These are phyloP conservation scores for Dioscorea dumetorum DNA, from an alignment of 106 monocot species.

Conservation along the genomic window DNA sequence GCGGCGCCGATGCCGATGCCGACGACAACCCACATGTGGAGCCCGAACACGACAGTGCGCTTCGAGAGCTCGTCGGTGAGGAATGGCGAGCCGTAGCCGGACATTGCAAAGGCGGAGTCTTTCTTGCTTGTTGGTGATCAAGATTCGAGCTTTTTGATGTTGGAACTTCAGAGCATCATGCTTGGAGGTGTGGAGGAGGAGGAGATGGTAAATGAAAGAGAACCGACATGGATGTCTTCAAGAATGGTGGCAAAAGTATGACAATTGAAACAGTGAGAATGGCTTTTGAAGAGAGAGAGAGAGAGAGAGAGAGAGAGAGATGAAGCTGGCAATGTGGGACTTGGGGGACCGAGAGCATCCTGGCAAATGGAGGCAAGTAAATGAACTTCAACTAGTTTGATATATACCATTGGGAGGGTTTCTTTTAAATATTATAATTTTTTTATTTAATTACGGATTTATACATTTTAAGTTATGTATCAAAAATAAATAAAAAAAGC, in stretches of 20 bases:
- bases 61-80: constrained; percentile 41
- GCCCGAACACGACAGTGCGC: constrained; percentile 45
- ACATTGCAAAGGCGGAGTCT: neutral
- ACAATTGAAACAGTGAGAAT: neutral
- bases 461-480: too few species aligned
- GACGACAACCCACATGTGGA: constrained; percentile 40
- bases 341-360: neutral
- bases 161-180: too few species aligned
- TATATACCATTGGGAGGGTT: too few species aligned
- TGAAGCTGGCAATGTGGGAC: constrained; percentile 5
- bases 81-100: constrained; percentile 17
- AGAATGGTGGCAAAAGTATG: neutral
- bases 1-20: constrained; percentile 42
- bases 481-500: too few species aligned
- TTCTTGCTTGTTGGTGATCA: neutral
- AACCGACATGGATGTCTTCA: too few species aligned
- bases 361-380: too few species aligned
- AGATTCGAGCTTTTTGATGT: neutral
- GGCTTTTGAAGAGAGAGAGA: neutral
- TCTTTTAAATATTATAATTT: too few species aligned
- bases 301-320: constrained; percentile 1
- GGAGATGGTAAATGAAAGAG: neutral
- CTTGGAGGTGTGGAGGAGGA: neutral
- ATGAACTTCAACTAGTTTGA: too few species aligned
- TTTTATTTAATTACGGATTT: too few species aligned